Conservation (phyloP, 208 protist species). For the Eutreptiella sp. region DNA sequence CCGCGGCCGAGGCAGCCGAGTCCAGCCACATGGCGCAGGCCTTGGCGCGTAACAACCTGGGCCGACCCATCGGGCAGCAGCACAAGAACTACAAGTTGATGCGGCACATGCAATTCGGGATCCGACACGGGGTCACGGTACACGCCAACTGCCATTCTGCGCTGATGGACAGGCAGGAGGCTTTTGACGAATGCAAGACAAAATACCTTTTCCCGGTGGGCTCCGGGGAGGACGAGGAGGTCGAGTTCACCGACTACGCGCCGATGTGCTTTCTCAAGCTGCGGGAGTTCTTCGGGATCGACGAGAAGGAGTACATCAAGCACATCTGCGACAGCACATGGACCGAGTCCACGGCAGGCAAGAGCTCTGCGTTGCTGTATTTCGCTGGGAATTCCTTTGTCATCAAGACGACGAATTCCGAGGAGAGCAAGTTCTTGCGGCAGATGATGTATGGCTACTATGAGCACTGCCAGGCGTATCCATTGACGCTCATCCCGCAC, state of each 20-base stretch:
- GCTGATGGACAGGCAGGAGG: too few relatives aligned
- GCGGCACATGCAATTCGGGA: neutral
- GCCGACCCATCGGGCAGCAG: neutral
- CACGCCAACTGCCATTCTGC: too few relatives aligned
- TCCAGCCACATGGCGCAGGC: too few relatives aligned
- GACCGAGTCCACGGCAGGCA: conserved; percentile 75
- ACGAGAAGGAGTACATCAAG: conserved; percentile 59
- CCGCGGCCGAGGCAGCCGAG: too few relatives aligned
- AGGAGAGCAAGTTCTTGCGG: conserved; percentile 76
- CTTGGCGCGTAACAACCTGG: neutral
- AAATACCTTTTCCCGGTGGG: neutral
- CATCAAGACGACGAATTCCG: conserved; percentile 81
- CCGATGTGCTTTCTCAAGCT: conserved; percentile 81
- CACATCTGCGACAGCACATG: conserved; percentile 60
- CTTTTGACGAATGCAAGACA: neutral
- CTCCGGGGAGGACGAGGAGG: neutral
- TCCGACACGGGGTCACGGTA: neutral
- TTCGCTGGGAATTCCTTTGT: conserved; percentile 82
- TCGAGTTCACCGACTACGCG: conserved; percentile 60
- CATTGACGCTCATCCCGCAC: conserved; percentile 73
- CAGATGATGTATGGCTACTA: conserved; percentile 78
- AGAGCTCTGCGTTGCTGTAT: conserved; percentile 76
- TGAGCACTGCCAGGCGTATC: conserved; percentile 75
- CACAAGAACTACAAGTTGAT: neutral
- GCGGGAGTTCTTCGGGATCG: conserved; percentile 68